These are phyloP conservation scores for Boletus barrowsii DNA, from an alignment of 768 basidiomycete species.

Conservation along the genomic window DNA sequence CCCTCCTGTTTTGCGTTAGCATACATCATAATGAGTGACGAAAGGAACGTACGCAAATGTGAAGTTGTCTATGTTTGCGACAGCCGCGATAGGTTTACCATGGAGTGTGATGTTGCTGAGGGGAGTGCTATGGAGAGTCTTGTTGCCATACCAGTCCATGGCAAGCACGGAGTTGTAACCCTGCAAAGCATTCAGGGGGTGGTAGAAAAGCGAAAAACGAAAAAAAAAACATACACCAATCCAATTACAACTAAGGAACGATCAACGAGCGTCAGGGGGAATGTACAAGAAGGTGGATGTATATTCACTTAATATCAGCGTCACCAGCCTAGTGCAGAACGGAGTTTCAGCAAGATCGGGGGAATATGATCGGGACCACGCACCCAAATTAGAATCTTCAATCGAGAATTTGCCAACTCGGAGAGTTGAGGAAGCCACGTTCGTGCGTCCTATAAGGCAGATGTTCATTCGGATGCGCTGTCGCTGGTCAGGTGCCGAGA, in stretches of 20 bases:
- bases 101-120: constrained; percentile 56
- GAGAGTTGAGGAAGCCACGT: constrained; percentile 37
- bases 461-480: too few species aligned
- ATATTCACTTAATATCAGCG: constrained; percentile 24
- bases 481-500: background rate
- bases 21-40: background rate
- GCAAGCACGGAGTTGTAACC: constrained; percentile 36
- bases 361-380: background rate
- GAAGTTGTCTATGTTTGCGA: constrained; percentile 65
- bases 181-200: constrained; percentile 14
- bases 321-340: constrained; percentile 24
- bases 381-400: constrained; percentile 43
- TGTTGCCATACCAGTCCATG: constrained; percentile 47
- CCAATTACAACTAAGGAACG: constrained; percentile 16
- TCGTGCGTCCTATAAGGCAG: constrained; percentile 29
- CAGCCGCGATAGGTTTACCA: constrained; percentile 50
- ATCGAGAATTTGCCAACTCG: constrained; percentile 32
- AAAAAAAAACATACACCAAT: constrained; percentile 33
- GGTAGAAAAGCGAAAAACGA: background rate
- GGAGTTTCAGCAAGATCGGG: background rate
- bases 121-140: constrained; percentile 37
- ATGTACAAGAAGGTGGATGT: background rate
- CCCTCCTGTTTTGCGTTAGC: constrained; percentile 38
- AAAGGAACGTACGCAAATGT: constrained; percentile 56
- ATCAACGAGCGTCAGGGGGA: constrained; percentile 5